phyloP scores from a whole-genome alignment of 2,329 filamentous ascomycete genomes.

The Diplodia seriata region DNA sequence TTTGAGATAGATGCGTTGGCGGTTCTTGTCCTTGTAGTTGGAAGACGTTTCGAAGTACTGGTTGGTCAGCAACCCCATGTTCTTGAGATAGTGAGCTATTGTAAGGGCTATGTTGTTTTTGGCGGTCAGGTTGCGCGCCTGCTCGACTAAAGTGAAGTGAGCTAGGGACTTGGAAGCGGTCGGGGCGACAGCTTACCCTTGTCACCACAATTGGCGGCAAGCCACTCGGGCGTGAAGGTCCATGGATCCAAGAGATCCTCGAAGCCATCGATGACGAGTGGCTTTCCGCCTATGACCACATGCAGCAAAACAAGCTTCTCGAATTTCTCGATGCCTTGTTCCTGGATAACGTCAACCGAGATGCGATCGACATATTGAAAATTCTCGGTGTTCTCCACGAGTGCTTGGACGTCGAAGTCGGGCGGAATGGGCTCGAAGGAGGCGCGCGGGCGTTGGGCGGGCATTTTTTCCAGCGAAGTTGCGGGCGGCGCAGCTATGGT shows the following conservation, averaged over 20 bases:
- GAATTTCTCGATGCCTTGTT: slow-evolving; percentile 78
- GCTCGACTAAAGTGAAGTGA: slow-evolving; percentile 67
- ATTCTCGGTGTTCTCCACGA: slow-evolving; percentile 81
- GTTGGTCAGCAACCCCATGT: slow-evolving; percentile 81
- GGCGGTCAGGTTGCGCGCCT: slow-evolving; percentile 78
- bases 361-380: slow-evolving; percentile 88
- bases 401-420: slow-evolving; percentile 74
- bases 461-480: slow-evolving; percentile 63
- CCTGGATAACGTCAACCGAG: slow-evolving; percentile 76
- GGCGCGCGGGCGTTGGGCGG: slow-evolving; percentile 78
- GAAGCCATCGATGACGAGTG: slow-evolving; percentile 90
- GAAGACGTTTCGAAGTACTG: slow-evolving; percentile 73
- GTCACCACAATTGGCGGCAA: slow-evolving; percentile 77
- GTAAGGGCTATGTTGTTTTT: slow-evolving; percentile 82
- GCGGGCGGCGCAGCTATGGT: neutral
- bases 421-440: slow-evolving; percentile 92
- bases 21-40: slow-evolving; percentile 78
- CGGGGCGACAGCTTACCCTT: slow-evolving; percentile 66
- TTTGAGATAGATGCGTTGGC: slow-evolving; percentile 92
- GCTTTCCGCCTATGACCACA: slow-evolving; percentile 84
- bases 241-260: slow-evolving; percentile 74
- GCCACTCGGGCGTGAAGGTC: slow-evolving; percentile 82
- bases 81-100: slow-evolving; percentile 86
- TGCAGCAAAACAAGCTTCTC: slow-evolving; percentile 84
- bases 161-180: slow-evolving; percentile 36